These are phyloP conservation scores for Solanum medicagineum DNA, from an alignment of 257 asterid genomes.

Conservation along the genomic window DNA sequence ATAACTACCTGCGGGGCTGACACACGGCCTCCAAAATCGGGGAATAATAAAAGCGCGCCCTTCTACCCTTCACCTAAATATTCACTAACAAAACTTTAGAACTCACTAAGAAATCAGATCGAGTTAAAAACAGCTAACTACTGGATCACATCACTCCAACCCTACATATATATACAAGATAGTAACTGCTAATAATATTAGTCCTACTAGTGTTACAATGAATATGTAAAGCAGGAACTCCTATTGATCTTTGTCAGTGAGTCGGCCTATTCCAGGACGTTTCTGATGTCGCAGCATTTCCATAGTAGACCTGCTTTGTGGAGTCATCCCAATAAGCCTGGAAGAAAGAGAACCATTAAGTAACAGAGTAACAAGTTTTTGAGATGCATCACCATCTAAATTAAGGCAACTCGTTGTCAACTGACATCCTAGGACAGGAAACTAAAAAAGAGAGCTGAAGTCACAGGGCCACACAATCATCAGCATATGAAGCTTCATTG, in stretches of 20 bases:
- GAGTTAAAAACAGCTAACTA: neutral
- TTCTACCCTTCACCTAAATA: neutral
- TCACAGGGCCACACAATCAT: neutral
- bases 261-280: conserved; percentile 75
- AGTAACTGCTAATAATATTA: neutral
- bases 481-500: neutral
- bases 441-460: neutral
- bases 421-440: neutral
- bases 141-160: neutral
- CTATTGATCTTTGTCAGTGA: neutral
- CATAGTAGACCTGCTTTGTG: conserved; percentile 67
- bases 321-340: conserved; percentile 86
- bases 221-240: neutral
- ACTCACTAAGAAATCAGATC: neutral
- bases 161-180: neutral
- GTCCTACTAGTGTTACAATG: neutral
- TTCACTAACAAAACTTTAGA: neutral
- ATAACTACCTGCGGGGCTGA: neutral
- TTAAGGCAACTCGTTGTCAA: neutral
- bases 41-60: neutral
- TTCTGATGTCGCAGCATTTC: conserved; percentile 54
- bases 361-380: neutral
- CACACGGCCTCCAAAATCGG: neutral
- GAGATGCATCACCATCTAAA: neutral
- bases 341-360: neutral